A percentile compares a stretch with the other conserved stretches of the same genome.
phyloP scores from a whole-genome alignment of 768 basidiomycete species.

The Podaxis mareebaensis region DNA sequence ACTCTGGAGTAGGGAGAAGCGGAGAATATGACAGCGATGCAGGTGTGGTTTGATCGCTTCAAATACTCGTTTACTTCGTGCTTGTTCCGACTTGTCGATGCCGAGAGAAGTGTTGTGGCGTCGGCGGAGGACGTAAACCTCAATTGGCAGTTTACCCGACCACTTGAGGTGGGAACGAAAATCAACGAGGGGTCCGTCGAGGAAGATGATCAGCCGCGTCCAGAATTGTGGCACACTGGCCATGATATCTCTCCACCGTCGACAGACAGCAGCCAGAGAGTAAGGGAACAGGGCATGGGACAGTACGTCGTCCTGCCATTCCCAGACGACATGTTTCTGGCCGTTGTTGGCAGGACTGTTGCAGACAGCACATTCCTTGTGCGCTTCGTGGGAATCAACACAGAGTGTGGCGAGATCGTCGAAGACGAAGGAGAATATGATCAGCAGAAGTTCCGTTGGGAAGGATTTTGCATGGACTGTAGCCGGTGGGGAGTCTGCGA shows the following conservation, averaged over 20 bases:
- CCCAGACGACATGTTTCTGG: constrained; percentile 8
- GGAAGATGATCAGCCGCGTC: constrained; percentile 21
- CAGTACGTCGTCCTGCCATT: constrained; percentile 5
- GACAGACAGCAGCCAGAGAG: constrained; percentile 16
- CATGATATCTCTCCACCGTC: constrained; percentile 17
- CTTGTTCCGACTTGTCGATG: constrained; percentile 4
- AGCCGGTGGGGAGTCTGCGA: not conserved
- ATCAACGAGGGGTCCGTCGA: constrained; percentile 18
- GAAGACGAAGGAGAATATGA: constrained; percentile 16
- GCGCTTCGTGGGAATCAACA: constrained; percentile 1
- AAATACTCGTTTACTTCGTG: constrained; percentile 6
- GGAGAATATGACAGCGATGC: constrained; percentile 20
- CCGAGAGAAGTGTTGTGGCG: constrained; percentile 12
- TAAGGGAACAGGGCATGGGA: constrained; percentile 16
- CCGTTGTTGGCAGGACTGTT: not conserved
- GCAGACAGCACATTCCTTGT: constrained; percentile 4
- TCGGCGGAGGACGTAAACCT: constrained; percentile 20
- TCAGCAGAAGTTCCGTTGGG: constrained; percentile 15
- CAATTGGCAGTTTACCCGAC: constrained; percentile 18
- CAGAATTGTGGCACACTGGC: constrained; percentile 18
- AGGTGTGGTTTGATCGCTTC: constrained; percentile 21
- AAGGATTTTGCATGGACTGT: not conserved
- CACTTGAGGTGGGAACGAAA: constrained; percentile 16
- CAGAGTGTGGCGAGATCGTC: constrained; percentile 4
- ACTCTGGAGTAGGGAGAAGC: constrained; percentile 21